Evolutionary conservation across 108 stramenopile species (phyloP), one percentile per base, ranked within the genome.

Genomic region (Epipyxis sp.): DNA sequence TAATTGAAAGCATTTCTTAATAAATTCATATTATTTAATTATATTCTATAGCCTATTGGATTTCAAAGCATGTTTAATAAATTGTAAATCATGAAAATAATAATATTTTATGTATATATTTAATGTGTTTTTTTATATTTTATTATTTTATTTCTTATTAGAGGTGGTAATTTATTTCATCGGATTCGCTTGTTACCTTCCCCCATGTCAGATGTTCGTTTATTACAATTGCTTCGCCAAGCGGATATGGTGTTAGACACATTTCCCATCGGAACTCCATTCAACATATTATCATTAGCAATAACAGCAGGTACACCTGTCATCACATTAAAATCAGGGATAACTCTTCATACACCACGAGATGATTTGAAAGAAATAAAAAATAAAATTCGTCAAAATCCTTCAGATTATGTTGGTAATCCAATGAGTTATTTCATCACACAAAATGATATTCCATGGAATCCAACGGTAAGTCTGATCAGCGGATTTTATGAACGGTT

Each of bases 271-370:
- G 71, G 71, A 29, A 10, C 32, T 10, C 43, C 71, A 37, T 10
- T 6, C 25, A 3, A 27, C 6, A 39, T 27, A 37, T 42, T 74
- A 29, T 37, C 41, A 27, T 42, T 74, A 42, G 71, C 71, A 3
- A 39, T 74, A 3, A 30, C 46, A 3, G 71, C 43, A 3, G 71
- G 71, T 27, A 74, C 71, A 6, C 71, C 71, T 42, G 71, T 74
- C 13, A 42, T 74, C 25, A 74, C 71, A 3, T 6, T 74, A 42
- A 37, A 25, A 6, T 42, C 71, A 32, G 71, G 71, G n/a, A 27
- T 39, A 10, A 37, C 6, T 13, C 34, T 74, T 10, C 34, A 16
- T 32, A 13, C 61, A 37, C 3, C 13, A 3, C 3, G 25, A 10
- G 61, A 65, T 3, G 61, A 65, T 37, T 32, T 65, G 61, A 16